These are phyloP conservation scores for Boletellus emodensis DNA, from an alignment of 768 basidiomycete species.

Conservation along the genomic window DNA sequence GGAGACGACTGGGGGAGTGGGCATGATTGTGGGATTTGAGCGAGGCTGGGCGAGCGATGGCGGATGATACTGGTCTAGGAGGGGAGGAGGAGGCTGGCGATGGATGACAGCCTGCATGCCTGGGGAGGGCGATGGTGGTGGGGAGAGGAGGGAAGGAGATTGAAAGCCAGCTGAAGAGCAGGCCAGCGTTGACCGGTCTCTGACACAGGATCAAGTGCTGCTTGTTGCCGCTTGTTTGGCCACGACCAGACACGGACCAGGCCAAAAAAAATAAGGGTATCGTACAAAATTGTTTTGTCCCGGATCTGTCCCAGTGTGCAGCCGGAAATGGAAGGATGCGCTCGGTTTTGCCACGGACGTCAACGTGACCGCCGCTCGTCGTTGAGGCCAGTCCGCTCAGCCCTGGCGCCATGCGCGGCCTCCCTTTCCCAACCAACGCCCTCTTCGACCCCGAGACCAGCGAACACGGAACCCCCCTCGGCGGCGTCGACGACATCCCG, in stretches of 20 bases:
- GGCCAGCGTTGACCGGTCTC: slow-evolving; percentile 28
- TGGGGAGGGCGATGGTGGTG: slow-evolving; percentile 51
- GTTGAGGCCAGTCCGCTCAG: no score
- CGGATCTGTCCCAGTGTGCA: slow-evolving; percentile 4
- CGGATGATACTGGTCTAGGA: slow-evolving; percentile 64
- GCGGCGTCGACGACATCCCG: slow-evolving; percentile 62
- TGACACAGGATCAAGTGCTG: slow-evolving; percentile 32
- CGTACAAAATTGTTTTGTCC: background rate
- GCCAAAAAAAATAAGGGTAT: background rate
- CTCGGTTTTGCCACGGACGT: slow-evolving; percentile 20
- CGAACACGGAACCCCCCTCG: slow-evolving; percentile 57
- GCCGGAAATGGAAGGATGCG: slow-evolving; percentile 9
- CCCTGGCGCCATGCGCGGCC: slow-evolving; percentile 48
- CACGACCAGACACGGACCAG: background rate
- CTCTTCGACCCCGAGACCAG: slow-evolving; percentile 54
- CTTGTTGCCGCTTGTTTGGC: slow-evolving; percentile 28
- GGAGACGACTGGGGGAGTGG: slow-evolving; percentile 66
- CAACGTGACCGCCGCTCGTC: slow-evolving; percentile 24
- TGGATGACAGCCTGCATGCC: slow-evolving; percentile 69
- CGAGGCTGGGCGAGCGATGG: slow-evolving; percentile 47
- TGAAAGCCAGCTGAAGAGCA: slow-evolving; percentile 32
- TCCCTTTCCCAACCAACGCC: slow-evolving; percentile 45
- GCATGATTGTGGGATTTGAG: slow-evolving; percentile 56
- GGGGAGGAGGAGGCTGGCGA: slow-evolving; percentile 57
- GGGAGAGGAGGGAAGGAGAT: slow-evolving; percentile 25